Conservation (phyloP, 2,329 filamentous ascomycete species). For the Fusarium redolens region DNA sequence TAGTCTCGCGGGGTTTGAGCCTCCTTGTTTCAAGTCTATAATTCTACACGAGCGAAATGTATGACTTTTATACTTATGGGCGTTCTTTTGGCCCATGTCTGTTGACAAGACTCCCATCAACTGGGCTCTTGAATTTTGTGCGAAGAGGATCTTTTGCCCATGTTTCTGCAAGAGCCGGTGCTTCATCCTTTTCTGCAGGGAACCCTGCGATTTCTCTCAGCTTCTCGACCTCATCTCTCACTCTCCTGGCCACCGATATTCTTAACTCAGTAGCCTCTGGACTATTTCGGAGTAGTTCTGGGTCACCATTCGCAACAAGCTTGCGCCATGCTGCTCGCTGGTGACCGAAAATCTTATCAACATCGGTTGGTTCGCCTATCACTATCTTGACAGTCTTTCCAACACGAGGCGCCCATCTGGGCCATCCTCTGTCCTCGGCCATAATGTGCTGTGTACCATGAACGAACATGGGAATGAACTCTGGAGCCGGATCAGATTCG, state of each 20-base stretch:
- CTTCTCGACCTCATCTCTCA: constrained; percentile 84
- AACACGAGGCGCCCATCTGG: constrained; percentile 81
- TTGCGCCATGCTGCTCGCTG: constrained; percentile 79
- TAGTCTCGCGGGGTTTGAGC: constrained; percentile 10
- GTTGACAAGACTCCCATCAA: constrained; percentile 65
- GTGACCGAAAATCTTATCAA: constrained; percentile 80
- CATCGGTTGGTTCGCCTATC: constrained; percentile 83
- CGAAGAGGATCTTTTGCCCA: constrained; percentile 70
- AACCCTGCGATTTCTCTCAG: constrained; percentile 78
- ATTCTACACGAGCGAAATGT: constrained; percentile 31
- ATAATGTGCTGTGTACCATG: constrained; percentile 90
- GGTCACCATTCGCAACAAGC: constrained; percentile 65
- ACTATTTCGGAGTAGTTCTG: constrained; percentile 55
- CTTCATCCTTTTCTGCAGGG: constrained; percentile 80
- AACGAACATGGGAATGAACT: constrained; percentile 93
- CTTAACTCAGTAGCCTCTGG: constrained; percentile 76
- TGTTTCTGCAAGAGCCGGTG: constrained; percentile 81
- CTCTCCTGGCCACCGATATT: constrained; percentile 81
- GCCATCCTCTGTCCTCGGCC: constrained; percentile 83
- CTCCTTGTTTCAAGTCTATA: constrained; percentile 12
- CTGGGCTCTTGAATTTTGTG: constrained; percentile 63
- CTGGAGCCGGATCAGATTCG: constrained; percentile 86
- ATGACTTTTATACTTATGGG: constrained; percentile 19
- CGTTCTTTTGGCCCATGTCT: constrained; percentile 45
- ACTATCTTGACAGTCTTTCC: constrained; percentile 77